phyloP scores from a whole-genome alignment of 371 early-diverging fungal genomes.

The Blyttiomyces sp. region DNA sequence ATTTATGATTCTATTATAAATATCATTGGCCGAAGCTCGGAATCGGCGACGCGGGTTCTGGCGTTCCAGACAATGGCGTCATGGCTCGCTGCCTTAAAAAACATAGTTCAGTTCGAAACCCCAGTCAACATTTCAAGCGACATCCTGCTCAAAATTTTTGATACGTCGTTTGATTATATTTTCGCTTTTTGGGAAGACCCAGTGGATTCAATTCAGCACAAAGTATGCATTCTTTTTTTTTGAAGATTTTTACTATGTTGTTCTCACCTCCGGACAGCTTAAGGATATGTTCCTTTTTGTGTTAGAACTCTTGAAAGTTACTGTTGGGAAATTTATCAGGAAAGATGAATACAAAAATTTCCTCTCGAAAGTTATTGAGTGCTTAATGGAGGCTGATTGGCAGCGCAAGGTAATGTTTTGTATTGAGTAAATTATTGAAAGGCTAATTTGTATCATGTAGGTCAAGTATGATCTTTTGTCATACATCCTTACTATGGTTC shows the following conservation, averaged over 20 bases:
- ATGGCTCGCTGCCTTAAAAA: slow-evolving; percentile 20
- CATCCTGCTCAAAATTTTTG: neutral
- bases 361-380: slow-evolving; percentile 6
- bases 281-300: slow-evolving; percentile 25
- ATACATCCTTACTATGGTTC: slow-evolving; percentile 16
- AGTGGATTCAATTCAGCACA: slow-evolving; percentile 27
- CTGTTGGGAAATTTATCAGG: neutral
- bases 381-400: slow-evolving; percentile 25
- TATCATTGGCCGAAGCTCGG: slow-evolving; percentile 11
- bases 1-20: no score
- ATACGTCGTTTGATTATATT: slow-evolving; percentile 19
- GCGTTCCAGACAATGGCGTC: slow-evolving; percentile 26
- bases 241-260: neutral
- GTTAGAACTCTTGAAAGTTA: slow-evolving; percentile 17
- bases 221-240: neutral
- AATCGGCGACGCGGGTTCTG: slow-evolving; percentile 21
- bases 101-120: neutral
- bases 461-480: slow-evolving; percentile 39
- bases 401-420: slow-evolving; percentile 19
- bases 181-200: slow-evolving; percentile 37
- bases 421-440: neutral
- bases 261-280: neutral
- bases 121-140: neutral
- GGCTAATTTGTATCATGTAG: neutral
- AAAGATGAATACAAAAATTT: neutral